Conservation (phyloP, 371 early-diverging fungal species). For the Mucor piriformis region DNA sequence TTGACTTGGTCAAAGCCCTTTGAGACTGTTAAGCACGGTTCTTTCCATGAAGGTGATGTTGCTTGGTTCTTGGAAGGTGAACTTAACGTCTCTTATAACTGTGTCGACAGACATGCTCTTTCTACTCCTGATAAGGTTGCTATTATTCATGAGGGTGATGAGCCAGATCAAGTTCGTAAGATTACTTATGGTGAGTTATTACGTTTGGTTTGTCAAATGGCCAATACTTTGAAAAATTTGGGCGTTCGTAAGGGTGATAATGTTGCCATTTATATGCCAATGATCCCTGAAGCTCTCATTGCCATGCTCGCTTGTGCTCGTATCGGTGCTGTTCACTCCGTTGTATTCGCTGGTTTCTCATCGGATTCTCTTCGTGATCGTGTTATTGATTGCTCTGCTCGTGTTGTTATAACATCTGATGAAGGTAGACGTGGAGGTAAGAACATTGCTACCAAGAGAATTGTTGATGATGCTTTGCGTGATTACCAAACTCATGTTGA, state of each 20-base stretch:
- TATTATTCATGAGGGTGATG: constrained; percentile 90
- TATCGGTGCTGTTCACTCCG: constrained; percentile 87
- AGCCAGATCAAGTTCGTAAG: constrained; percentile 71
- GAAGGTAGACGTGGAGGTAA: constrained; percentile 92
- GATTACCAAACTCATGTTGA: constrained; percentile 72
- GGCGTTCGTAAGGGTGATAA: constrained; percentile 91
- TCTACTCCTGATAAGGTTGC: constrained; percentile 74
- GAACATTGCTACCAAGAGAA: constrained; percentile 85
- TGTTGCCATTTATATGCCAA: constrained; percentile 97
- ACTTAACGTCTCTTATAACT: constrained; percentile 94
- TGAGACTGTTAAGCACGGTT: constrained; percentile 62
- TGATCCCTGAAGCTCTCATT: constrained; percentile 93
- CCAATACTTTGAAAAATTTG: constrained; percentile 76
- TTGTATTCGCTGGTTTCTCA: constrained; percentile 95
- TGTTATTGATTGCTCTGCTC: constrained; percentile 76
- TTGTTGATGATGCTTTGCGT: constrained; percentile 86
- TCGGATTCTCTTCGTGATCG: constrained; percentile 86
- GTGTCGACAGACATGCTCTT: constrained; percentile 92
- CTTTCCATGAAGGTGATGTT: constrained; percentile 75
- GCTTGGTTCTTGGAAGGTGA: constrained; percentile 94
- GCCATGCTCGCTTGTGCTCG: constrained; percentile 94
- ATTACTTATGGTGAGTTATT: constrained; percentile 88
- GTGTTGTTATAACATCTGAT: constrained; percentile 82
- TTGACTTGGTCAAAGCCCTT: constrained; percentile 81
- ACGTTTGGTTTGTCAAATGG: constrained; percentile 78